phyloP scores from a whole-genome alignment of 2,329 filamentous ascomycete genomes.

The Reticulascus tulasneorum region DNA sequence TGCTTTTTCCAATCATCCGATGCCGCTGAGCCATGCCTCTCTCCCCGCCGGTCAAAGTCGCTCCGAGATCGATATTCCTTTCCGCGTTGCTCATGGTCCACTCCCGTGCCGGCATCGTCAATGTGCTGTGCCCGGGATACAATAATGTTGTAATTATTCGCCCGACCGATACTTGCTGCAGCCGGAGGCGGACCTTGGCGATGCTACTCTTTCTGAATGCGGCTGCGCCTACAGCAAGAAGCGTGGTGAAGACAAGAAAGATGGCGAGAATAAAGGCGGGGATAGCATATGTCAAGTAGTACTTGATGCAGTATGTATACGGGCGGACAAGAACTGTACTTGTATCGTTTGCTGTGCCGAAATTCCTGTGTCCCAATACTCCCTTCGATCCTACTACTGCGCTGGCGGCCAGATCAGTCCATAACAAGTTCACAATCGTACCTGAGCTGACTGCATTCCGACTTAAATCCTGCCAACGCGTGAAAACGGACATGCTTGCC shows the following conservation, averaged over 20 bases:
- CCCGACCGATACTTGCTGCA: constrained; percentile 15
- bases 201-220: not conserved
- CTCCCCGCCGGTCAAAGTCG: too few relatives aligned
- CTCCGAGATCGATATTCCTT: not conserved
- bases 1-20: too few relatives aligned
- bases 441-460: too few relatives aligned
- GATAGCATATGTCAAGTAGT: constrained; percentile 26
- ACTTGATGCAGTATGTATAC: constrained; percentile 24
- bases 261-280: constrained; percentile 22
- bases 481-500: constrained; percentile 34
- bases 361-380: constrained; percentile 13
- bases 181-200: constrained; percentile 5
- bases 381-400: constrained; percentile 34
- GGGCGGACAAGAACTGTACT: constrained; percentile 19
- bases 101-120: constrained; percentile 11
- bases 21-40: too few relatives aligned
- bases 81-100: constrained; percentile 8
- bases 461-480: constrained; percentile 35
- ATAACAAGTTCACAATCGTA: constrained; percentile 41
- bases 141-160: constrained; percentile 15
- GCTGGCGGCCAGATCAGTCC: constrained; percentile 40
- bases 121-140: constrained; percentile 10
- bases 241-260: not conserved
- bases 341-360: constrained; percentile 2
- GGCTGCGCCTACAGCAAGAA: not conserved